These are phyloP conservation scores for Claviceps maximensis DNA, from an alignment of 2,329 filamentous ascomycete genomes.

Conservation along the genomic window DNA sequence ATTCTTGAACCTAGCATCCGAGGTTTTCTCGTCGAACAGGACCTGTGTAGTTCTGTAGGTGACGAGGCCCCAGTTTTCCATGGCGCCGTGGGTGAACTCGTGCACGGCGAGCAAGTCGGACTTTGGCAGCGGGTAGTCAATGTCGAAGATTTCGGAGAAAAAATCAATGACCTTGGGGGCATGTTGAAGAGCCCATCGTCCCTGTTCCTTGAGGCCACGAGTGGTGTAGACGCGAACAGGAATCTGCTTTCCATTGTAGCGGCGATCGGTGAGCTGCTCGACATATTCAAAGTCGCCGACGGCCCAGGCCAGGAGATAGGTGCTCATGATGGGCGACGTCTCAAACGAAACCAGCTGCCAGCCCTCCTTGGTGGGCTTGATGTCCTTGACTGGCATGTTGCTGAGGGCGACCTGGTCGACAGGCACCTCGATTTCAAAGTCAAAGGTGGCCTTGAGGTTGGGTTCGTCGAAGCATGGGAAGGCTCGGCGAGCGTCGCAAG, in stretches of 20 bases:
- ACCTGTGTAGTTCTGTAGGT: conserved; percentile 93
- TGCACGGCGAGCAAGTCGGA: conserved; percentile 82
- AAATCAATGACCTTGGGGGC: conserved; percentile 90
- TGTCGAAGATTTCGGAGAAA: conserved; percentile 87
- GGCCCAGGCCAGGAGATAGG: conserved; percentile 83
- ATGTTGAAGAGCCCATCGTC: conserved; percentile 76
- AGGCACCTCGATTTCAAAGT: conserved; percentile 84
- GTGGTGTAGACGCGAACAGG: conserved; percentile 95
- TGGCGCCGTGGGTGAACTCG: conserved; percentile 78
- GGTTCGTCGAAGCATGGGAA: conserved; percentile 99
- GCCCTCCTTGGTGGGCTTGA: conserved; percentile 44
- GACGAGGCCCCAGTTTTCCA: conserved; percentile 95
- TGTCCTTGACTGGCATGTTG: conserved; percentile 85
- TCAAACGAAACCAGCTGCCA: conserved; percentile 69
- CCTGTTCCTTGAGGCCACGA: conserved; percentile 84
- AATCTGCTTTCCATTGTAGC: conserved; percentile 81
- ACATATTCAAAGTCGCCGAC: conserved; percentile 96
- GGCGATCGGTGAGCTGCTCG: conserved; percentile 76
- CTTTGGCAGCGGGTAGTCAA: conserved; percentile 89
- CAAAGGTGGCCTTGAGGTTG: conserved; percentile 90
- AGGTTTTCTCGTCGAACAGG: conserved; percentile 87
- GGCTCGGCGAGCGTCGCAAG: conserved; percentile 83
- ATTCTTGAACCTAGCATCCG: conserved; percentile 83
- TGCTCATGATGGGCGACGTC: conserved; percentile 80
- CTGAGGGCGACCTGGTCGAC: conserved; percentile 78